Evolutionary conservation across 441 rosid species (phyloP).

Genomic region (Macaranga tanarius): DNA sequence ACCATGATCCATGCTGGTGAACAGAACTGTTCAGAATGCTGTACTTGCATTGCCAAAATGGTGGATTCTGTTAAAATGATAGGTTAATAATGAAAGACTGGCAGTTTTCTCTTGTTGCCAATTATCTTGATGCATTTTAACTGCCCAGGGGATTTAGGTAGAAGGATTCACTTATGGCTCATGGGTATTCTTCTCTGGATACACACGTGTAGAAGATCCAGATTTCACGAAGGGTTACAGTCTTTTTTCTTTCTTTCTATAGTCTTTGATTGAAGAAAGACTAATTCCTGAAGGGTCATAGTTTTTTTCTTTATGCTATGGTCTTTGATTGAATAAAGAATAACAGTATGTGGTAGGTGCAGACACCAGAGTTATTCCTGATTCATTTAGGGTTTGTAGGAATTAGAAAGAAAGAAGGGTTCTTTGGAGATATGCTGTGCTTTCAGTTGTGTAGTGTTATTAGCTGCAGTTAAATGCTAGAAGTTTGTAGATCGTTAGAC

Average conservation of each 20-base stretch:
- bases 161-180: not conserved
- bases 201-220: not conserved
- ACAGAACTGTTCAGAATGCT: not conserved
- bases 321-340: not conserved
- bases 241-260: no score
- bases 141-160: not conserved
- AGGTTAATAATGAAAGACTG: no score
- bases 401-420: not conserved
- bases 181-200: not conserved
- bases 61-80: not conserved
- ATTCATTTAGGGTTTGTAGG: not conserved
- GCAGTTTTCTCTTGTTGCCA: not conserved
- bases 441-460: not conserved
- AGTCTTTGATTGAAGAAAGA: no score
- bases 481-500: not conserved
- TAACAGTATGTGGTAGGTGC: no score
- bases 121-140: not conserved
- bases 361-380: not conserved
- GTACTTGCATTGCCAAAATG: not conserved
- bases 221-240: no score
- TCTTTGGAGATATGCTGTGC: not conserved
- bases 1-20: not conserved
- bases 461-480: not conserved
- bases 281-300: no score
- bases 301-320: not conserved